These are phyloP conservation scores for Lactarius deliciosus DNA, from an alignment of 768 basidiomycete genomes.

Conservation along the genomic window DNA sequence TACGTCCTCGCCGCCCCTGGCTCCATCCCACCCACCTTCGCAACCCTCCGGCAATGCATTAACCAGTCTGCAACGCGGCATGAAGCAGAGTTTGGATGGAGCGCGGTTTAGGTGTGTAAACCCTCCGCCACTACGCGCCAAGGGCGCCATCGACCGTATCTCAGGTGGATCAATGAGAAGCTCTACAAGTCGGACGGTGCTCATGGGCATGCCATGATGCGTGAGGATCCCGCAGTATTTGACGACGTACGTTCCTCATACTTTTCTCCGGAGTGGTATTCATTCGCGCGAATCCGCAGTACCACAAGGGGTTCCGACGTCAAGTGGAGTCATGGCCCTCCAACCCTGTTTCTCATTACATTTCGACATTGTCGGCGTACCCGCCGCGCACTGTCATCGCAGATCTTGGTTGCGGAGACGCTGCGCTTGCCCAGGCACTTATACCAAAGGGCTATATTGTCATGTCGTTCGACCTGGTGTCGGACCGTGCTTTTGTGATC, in stretches of 20 bases:
- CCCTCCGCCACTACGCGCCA: neutral
- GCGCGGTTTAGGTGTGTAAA: conserved; percentile 76
- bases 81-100: conserved; percentile 80
- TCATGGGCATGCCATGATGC: conserved; percentile 79
- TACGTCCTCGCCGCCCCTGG: neutral
- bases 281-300: conserved; percentile 48
- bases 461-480: conserved; percentile 78
- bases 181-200: conserved; percentile 85
- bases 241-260: conserved; percentile 59
- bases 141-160: neutral
- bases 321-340: conserved; percentile 94
- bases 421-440: conserved; percentile 75
- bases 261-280: conserved; percentile 7
- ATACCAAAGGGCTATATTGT: conserved; percentile 66
- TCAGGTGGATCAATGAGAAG: conserved; percentile 86
- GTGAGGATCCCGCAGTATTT: conserved; percentile 75
- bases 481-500: conserved; percentile 70
- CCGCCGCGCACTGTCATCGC: conserved; percentile 72
- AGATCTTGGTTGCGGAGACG: conserved; percentile 96
- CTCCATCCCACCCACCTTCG: conserved; percentile 4
- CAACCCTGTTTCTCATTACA: conserved; percentile 87
- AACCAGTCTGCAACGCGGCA: conserved; percentile 70
- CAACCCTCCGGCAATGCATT: conserved; percentile 37
- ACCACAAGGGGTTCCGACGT: conserved; percentile 87
- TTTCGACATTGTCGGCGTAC: conserved; percentile 60